Evolutionary conservation across 345 rosid genomes (phyloP), one percentile per base, ranked within the genome.

Genomic region (Brassica carinata): DNA sequence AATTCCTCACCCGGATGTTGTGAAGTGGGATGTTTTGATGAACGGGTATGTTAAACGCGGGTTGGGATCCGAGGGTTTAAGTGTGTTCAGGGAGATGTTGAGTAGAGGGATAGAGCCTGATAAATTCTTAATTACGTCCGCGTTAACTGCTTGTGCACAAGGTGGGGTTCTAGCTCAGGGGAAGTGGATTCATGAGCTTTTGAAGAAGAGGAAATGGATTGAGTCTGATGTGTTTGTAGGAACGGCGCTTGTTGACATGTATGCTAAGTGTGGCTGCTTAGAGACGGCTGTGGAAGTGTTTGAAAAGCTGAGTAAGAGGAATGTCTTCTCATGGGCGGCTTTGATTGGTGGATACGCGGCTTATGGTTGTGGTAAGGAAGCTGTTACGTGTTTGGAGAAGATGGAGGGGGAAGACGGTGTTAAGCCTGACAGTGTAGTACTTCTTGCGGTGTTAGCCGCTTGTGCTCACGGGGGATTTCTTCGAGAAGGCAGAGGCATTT

Each of bases 201-300:
- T 84, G 55, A 82, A 83, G 86, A 85, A 70, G 81, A 81, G 63
- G 57, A 75, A 64, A 17, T 77, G 73, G 45, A n/a, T 84, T 64
- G 81, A 73, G 48, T 48, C 18, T 19, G 92, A 90, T 74, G 85
- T 87, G 0, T 85, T 85, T 83, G 34, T 85, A 1, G 88, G 90
- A 10, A 88, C 90, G 1, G 84, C 92, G 0, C 87, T 87, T 30
- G 87, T 88, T 78, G 89, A 90, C 72, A 88, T 87, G 92, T 85
- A 88, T 81, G 86, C 85, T 5, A 90, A 88, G 72, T 87, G 90
- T 84, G 92, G 93, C 43, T 86, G 81, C 17, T 53, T 88, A 70
- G 83, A 85, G 64, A 67, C 38, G 74, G 90, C 91, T 58, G 13
- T 69, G 77, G 82, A 83, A 81, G 86, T 85, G 14, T 87, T 90